Evolutionary conservation across 768 basidiomycete genomes (phyloP).

Genomic region (Daedaleopsis nitida): DNA sequence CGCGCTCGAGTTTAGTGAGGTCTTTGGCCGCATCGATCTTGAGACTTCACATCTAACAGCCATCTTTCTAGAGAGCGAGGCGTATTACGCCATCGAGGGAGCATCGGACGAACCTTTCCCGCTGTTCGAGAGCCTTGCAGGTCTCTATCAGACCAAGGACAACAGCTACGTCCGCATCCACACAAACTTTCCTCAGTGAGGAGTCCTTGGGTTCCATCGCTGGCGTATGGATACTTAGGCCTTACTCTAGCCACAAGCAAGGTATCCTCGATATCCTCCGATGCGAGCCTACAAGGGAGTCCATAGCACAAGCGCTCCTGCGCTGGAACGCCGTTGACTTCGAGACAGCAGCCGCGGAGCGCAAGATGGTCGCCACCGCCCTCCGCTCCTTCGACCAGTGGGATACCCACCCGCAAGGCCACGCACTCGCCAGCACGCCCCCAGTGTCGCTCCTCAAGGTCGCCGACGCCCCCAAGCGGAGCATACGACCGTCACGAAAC

Average conservation of each 20-base stretch:
- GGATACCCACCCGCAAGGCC: slow-evolving; percentile 51
- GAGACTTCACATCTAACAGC: background rate
- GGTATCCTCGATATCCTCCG: slow-evolving; percentile 51
- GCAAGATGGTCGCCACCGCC: slow-evolving; percentile 52
- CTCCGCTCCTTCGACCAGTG: slow-evolving; percentile 51
- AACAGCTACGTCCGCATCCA: slow-evolving; percentile 55
- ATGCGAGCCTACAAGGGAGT: slow-evolving; percentile 36
- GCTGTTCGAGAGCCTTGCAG: slow-evolving; percentile 53
- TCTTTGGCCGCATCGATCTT: no score
- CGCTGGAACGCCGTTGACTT: slow-evolving; percentile 48
- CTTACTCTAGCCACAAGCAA: slow-evolving; percentile 44
- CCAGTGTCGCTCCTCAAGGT: slow-evolving; percentile 49
- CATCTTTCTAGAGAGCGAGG: slow-evolving; percentile 45
- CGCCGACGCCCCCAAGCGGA: slow-evolving; percentile 47
- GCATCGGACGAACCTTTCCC: slow-evolving; percentile 20
- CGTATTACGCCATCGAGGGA: slow-evolving; percentile 49
- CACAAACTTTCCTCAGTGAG: slow-evolving; percentile 66
- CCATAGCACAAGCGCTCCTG: slow-evolving; percentile 41
- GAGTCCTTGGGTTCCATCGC: background rate
- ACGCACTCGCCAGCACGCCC: slow-evolving; percentile 38
- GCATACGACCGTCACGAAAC: slow-evolving; percentile 2
- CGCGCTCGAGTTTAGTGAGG: slow-evolving; percentile 53
- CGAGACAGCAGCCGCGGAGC: slow-evolving; percentile 47
- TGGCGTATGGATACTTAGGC: background rate
- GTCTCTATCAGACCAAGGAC: slow-evolving; percentile 56